A percentile compares a stretch with the other conserved stretches of the same genome.
Conservation (phyloP, 2,329 filamentous ascomycete species). For the Balansia obtecta region DNA sequence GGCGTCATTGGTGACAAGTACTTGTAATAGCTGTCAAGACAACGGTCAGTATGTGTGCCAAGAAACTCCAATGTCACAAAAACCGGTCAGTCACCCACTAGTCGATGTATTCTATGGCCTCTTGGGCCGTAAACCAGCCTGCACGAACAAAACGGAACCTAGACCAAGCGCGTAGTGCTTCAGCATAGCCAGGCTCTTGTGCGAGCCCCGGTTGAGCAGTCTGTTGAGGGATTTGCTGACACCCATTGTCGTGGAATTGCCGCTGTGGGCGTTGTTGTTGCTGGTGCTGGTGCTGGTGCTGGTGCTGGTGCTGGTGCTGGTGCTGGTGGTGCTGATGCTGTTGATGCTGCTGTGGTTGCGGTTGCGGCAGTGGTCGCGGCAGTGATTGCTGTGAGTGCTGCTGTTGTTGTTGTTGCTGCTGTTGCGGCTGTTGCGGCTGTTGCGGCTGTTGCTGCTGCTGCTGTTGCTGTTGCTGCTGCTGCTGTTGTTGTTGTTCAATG, state of each 20-base stretch:
- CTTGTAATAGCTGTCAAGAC: constrained; percentile 62
- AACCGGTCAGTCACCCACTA: constrained; percentile 46
- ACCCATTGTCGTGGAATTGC: background rate
- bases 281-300: background rate
- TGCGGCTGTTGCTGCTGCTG: background rate
- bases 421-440: background rate
- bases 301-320: background rate
- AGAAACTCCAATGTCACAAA: constrained; percentile 1
- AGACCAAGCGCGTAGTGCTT: constrained; percentile 78
- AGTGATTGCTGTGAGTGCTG: background rate
- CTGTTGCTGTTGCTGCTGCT: background rate
- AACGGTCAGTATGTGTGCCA: background rate
- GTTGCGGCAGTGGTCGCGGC: background rate
- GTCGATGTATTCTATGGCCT: constrained; percentile 86
- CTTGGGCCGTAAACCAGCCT: constrained; percentile 89
- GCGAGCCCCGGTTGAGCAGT: constrained; percentile 34
- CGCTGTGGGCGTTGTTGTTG: background rate
- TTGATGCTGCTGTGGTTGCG: background rate
- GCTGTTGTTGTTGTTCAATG: constrained; percentile 3
- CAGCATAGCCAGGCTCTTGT: constrained; percentile 41
- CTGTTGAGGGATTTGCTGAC: constrained; percentile 10
- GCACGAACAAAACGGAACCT: constrained; percentile 89
- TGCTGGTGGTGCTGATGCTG: background rate
- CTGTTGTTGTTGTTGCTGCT: background rate
- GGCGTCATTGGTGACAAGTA: constrained; percentile 86